phyloP scores from a whole-genome alignment of 1,139 yeast species.

The Saccharomyces hybrid region DNA sequence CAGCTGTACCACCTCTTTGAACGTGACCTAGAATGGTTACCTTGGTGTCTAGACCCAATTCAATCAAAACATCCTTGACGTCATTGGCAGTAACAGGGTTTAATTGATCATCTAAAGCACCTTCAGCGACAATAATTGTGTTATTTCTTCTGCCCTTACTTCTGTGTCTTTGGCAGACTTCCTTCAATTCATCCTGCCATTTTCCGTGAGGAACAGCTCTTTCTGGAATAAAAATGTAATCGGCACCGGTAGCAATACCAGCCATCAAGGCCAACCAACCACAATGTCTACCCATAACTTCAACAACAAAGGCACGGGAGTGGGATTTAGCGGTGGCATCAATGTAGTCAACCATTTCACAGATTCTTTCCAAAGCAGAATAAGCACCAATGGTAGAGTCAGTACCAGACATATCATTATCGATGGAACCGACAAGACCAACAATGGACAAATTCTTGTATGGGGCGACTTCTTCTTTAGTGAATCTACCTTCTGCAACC shows the following conservation, averaged over 20 bases:
- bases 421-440: conserved; percentile 76
- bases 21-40: conserved; percentile 77
- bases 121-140: conserved; percentile 77
- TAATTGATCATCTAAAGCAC: conserved; percentile 63
- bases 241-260: conserved; percentile 76
- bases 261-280: conserved; percentile 85
- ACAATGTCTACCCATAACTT: conserved; percentile 88
- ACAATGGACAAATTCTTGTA: conserved; percentile 59
- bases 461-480: conserved; percentile 44
- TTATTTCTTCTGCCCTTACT: conserved; percentile 67
- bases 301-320: conserved; percentile 75
- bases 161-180: conserved; percentile 59
- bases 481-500: conserved; percentile 41
- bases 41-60: conserved; percentile 68
- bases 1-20: conserved; percentile 83
- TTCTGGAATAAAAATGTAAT: conserved; percentile 73
- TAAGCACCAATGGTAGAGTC: conserved; percentile 79
- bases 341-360: conserved; percentile 71
- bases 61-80: conserved; percentile 62
- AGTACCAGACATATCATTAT: conserved; percentile 76
- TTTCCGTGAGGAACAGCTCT: conserved; percentile 54
- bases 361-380: conserved; percentile 67
- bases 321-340: conserved; percentile 82
- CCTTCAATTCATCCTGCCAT: conserved; percentile 62
- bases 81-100: conserved; percentile 58